A percentile compares a stretch with the other conserved stretches of the same genome.
Conservation (phyloP, 106 monocot species). For the Dendrobium officinale region DNA sequence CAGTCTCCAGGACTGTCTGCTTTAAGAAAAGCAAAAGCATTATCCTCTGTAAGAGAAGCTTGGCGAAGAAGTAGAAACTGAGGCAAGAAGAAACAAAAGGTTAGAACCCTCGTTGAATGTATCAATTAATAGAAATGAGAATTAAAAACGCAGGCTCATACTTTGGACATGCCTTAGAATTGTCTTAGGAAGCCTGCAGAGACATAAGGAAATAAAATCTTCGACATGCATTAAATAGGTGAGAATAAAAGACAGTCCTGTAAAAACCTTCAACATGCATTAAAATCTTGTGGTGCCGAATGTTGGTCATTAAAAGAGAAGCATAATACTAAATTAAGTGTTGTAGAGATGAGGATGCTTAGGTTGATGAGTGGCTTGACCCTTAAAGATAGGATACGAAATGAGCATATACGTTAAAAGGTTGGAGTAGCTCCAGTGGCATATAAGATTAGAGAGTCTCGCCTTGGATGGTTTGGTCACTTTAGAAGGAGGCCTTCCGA, state of each 20-base stretch:
- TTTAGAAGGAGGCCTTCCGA: too few relatives aligned
- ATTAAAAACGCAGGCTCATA: constrained; percentile 2
- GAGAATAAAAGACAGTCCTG: too few relatives aligned
- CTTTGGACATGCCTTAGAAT: constrained; percentile 9
- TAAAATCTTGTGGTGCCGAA: not conserved
- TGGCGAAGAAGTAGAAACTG: constrained; percentile 61
- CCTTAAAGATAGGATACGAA: too few relatives aligned
- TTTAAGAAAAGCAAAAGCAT: constrained; percentile 88
- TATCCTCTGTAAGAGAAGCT: constrained; percentile 61
- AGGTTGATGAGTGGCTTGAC: too few relatives aligned
- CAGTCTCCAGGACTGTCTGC: constrained; percentile 68
- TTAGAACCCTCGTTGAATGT: not conserved
- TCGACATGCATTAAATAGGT: too few relatives aligned
- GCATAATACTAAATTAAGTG: too few relatives aligned
- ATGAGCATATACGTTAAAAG: too few relatives aligned
- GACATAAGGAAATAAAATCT: not conserved
- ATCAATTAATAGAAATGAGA: not conserved
- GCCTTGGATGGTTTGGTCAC: too few relatives aligned
- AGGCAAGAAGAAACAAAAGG: constrained; percentile 3
- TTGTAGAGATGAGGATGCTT: too few relatives aligned
- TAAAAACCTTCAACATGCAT: not conserved
- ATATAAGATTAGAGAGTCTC: too few relatives aligned
- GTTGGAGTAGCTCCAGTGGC: too few relatives aligned
- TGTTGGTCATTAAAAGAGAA: too few relatives aligned
- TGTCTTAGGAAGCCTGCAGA: constrained; percentile 12